phyloP scores from a whole-genome alignment of 2,329 filamentous ascomycete species.

The Trichoderma guizhouense region DNA sequence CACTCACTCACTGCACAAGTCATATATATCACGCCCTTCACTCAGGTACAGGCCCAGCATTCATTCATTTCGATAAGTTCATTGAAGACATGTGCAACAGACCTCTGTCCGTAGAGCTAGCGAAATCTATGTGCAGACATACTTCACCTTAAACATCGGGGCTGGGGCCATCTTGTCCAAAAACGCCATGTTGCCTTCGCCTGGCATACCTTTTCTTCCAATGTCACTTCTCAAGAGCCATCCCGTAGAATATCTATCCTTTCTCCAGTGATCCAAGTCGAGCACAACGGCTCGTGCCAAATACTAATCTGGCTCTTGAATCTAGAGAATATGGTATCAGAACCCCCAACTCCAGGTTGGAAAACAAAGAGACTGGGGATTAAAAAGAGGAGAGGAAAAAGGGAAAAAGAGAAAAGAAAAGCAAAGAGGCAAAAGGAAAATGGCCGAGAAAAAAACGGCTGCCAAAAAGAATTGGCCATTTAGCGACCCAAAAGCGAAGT shows the following conservation, averaged over 20 bases:
- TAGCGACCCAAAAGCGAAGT: not conserved
- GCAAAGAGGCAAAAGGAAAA: not conserved
- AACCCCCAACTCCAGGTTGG: not conserved
- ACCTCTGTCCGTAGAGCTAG: not conserved
- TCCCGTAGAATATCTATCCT: not conserved
- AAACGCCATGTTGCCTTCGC: not conserved
- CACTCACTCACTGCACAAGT: not conserved
- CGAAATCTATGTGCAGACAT: slow-evolving; percentile 16
- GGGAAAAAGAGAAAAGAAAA: not conserved
- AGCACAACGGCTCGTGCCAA: not conserved
- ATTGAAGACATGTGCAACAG: not conserved
- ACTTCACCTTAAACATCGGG: slow-evolving; percentile 16
- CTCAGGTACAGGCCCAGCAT: not conserved
- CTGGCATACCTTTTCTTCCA: not conserved
- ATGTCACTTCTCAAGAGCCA: not conserved
- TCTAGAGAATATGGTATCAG: not conserved
- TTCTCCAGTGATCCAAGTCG: not conserved
- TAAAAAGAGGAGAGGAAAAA: not conserved
- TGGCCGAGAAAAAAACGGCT: no score
- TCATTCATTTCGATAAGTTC: not conserved
- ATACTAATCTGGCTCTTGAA: slow-evolving; percentile 4
- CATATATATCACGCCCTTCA: not conserved
- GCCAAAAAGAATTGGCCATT: not conserved
- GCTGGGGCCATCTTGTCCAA: not conserved
- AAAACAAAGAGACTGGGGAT: not conserved